A percentile compares a stretch with the other conserved stretches of the same genome.
phyloP scores from a whole-genome alignment of 192 early-diverging fungal genomes.

The Gaertneriomyces sp. region DNA sequence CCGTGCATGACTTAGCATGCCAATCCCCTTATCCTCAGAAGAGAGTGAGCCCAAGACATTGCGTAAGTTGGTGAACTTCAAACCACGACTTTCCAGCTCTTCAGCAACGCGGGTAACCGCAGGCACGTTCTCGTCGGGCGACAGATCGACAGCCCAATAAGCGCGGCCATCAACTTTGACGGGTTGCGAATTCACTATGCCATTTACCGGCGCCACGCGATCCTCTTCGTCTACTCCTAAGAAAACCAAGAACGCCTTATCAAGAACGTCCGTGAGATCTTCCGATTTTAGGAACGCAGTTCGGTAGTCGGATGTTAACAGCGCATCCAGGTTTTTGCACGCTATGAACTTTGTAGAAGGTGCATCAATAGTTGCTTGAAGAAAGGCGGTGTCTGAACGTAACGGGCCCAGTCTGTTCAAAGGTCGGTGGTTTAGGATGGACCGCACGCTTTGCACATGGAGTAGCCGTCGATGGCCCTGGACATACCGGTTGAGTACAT shows the following conservation, averaged over 20 bases:
- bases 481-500: constrained; percentile 14
- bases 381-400: constrained; percentile 12
- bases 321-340: constrained; percentile 8
- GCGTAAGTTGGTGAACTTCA: constrained; percentile 2
- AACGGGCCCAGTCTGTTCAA: constrained; percentile 1
- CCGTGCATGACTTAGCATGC: constrained; percentile 37
- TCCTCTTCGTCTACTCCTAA: constrained; percentile 21
- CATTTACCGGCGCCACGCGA: neutral
- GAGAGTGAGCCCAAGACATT: neutral
- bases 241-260: constrained; percentile 9
- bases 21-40: constrained; percentile 14
- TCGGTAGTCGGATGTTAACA: neutral
- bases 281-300: constrained; percentile 5
- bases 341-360: constrained; percentile 20
- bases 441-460: neutral
- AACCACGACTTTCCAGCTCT: neutral
- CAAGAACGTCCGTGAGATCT: constrained; percentile 4
- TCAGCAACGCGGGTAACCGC: neutral
- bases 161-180: constrained; percentile 5
- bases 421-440: neutral
- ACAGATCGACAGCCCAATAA: constrained; percentile 30
- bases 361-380: neutral
- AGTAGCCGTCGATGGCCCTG: neutral
- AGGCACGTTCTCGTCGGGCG: neutral
- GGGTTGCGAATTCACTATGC: neutral